These are phyloP conservation scores for Trichoderma pleuroti DNA, from an alignment of 2,329 filamentous ascomycete genomes.

Conservation along the genomic window DNA sequence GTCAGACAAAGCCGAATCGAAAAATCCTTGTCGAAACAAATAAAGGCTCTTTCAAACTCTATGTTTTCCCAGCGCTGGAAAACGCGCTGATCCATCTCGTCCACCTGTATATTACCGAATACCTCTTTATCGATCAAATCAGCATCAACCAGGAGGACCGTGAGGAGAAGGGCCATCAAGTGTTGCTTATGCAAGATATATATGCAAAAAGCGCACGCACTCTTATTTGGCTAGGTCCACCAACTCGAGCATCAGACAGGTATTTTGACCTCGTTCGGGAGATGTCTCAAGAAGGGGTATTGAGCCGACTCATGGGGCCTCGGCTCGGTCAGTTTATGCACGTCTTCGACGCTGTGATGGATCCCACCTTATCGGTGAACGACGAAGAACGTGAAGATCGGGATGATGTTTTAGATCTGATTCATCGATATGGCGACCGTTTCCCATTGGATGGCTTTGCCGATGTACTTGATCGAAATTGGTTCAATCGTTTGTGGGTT, in stretches of 20 bases:
- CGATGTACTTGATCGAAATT: conserved; percentile 29
- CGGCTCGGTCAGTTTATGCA: conserved; percentile 23
- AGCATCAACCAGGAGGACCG: conserved; percentile 31
- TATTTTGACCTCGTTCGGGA: conserved; percentile 24
- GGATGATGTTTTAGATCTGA: conserved; percentile 27
- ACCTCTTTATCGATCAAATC: conserved; percentile 33
- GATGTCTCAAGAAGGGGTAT: conserved; percentile 24
- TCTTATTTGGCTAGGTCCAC: conserved; percentile 31
- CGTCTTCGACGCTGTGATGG: conserved; percentile 32
- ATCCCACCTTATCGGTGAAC: conserved; percentile 22
- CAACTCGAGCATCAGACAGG: conserved; percentile 22
- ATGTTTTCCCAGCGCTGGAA: conserved; percentile 31
- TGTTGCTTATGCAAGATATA: conserved; percentile 30
- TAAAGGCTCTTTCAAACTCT: conserved; percentile 19
- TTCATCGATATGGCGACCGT: conserved; percentile 23
- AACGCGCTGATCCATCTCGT: conserved; percentile 26
- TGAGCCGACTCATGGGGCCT: conserved; percentile 27
- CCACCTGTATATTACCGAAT: not conserved
- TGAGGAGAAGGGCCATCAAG: conserved; percentile 28
- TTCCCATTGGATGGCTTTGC: conserved; percentile 29
- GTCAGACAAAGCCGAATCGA: conserved; percentile 22
- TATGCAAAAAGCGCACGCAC: conserved; percentile 26
- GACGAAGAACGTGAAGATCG: conserved; percentile 26
- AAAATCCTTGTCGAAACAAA: conserved; percentile 27
- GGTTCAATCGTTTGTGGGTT: conserved; percentile 35